A percentile compares a stretch with the other conserved stretches of the same genome.
These are phyloP conservation scores for Mucor plumbeus DNA, from an alignment of 371 early-diverging fungal genomes.

Conservation along the genomic window DNA sequence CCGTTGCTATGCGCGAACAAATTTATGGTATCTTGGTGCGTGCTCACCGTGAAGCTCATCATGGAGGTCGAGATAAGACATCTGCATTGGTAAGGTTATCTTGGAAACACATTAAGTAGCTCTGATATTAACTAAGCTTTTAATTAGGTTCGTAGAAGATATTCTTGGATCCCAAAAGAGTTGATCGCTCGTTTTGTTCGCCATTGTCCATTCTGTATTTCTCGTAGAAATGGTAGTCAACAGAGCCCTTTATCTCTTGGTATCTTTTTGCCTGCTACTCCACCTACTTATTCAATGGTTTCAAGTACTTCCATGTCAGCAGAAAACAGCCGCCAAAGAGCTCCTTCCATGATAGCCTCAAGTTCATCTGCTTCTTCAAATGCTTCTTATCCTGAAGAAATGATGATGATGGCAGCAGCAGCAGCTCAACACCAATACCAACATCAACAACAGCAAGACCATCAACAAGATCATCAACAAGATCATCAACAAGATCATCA, in stretches of 20 bases:
- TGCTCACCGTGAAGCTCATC: slow-evolving; percentile 64
- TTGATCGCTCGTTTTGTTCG: slow-evolving; percentile 58
- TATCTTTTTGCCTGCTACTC: slow-evolving; percentile 37
- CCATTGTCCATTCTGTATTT: slow-evolving; percentile 55
- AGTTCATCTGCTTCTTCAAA: slow-evolving; percentile 22
- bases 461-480: slow-evolving; percentile 10
- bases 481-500: slow-evolving; percentile 10
- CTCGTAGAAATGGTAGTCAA: slow-evolving; percentile 49
- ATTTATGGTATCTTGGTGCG: slow-evolving; percentile 63
- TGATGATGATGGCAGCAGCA: slow-evolving; percentile 24
- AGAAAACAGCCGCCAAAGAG: slow-evolving; percentile 16
- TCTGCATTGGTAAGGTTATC: slow-evolving; percentile 57
- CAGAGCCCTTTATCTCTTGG: slow-evolving; percentile 35
- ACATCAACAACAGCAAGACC: no score
- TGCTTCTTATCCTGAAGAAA: slow-evolving; percentile 24
- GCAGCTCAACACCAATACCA: slow-evolving; percentile 9
- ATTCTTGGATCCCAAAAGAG: slow-evolving; percentile 60
- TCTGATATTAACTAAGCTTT: neutral
- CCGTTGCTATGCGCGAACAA: slow-evolving; percentile 64
- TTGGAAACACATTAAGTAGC: no score
- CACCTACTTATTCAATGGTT: slow-evolving; percentile 34
- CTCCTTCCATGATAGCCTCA: slow-evolving; percentile 26
- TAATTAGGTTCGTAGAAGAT: slow-evolving; percentile 36
- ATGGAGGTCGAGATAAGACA: slow-evolving; percentile 69
- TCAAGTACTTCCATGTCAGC: slow-evolving; percentile 5